phyloP scores from a whole-genome alignment of 352 stramenopile genomes.

The Aphanomyces cochlioides region DNA sequence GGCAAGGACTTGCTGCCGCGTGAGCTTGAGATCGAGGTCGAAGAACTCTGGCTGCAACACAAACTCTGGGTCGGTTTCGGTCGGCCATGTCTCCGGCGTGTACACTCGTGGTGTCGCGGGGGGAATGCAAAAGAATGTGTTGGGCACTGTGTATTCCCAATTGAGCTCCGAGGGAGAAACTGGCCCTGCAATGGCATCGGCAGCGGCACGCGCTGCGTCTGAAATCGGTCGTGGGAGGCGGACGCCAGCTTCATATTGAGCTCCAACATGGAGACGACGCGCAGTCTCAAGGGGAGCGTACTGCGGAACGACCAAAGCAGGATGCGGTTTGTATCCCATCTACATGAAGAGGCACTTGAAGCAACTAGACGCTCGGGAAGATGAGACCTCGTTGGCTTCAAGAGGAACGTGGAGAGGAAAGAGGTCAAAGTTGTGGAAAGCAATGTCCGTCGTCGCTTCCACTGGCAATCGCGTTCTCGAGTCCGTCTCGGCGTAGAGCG shows the following conservation, averaged over 20 bases:
- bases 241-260: conserved; percentile 40
- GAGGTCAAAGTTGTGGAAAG: conserved; percentile 56
- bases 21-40: background rate
- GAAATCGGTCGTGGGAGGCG: conserved; percentile 10
- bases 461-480: conserved; percentile 41
- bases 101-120: conserved; percentile 54
- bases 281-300: conserved; percentile 53
- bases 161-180: background rate
- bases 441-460: conserved; percentile 41
- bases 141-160: conserved; percentile 31
- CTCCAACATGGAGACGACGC: conserved; percentile 43
- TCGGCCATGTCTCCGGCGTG: conserved; percentile 34
- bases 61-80: conserved; percentile 54
- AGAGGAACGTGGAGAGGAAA: conserved; percentile 59
- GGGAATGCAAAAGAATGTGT: conserved; percentile 49
- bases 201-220: background rate
- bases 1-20: background rate
- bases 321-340: conserved; percentile 52
- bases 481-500: conserved; percentile 56
- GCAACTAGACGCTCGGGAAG: background rate
- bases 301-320: conserved; percentile 53
- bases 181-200: background rate
- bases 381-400: conserved; percentile 48
- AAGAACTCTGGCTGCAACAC: conserved; percentile 39
- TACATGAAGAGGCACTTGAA: background rate